A percentile compares a stretch with the other conserved stretches of the same genome.
These are phyloP conservation scores for Colletotrichum spaethianum DNA, from an alignment of 2,329 filamentous ascomycete genomes.

Conservation along the genomic window DNA sequence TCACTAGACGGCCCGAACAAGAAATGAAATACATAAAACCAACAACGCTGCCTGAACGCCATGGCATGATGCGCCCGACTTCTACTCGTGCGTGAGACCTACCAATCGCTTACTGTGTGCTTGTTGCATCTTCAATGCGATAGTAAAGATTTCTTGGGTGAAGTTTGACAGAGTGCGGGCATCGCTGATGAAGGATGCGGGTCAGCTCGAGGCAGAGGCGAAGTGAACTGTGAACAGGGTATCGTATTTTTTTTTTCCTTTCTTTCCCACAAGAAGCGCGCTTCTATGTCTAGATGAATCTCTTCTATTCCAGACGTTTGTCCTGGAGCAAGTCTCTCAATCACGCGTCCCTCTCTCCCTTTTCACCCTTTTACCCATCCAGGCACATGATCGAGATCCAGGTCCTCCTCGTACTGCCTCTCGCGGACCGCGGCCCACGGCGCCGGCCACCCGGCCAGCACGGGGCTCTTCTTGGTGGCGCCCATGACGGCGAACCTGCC, in stretches of 20 bases:
- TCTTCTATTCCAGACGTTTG: neutral
- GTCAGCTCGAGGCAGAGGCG: neutral
- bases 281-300: neutral
- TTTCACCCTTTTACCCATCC: conserved; percentile 77
- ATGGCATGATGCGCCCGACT: neutral
- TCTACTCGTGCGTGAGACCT: too few species aligned
- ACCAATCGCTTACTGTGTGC: neutral
- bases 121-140: neutral
- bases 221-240: conserved; percentile 23
- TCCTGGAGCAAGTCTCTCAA: neutral
- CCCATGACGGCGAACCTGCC: conserved; percentile 87
- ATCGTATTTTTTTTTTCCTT: conserved; percentile 23
- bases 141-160: neutral
- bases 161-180: neutral
- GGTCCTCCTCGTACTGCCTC: conserved; percentile 70
- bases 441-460: conserved; percentile 81
- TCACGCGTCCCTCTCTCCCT: neutral
- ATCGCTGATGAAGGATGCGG: neutral
- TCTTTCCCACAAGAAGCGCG: neutral
- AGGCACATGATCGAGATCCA: conserved; percentile 76
- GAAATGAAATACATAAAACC: conserved; percentile 20
- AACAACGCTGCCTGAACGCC: neutral
- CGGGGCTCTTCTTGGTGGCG: conserved; percentile 73
- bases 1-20: neutral
- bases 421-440: conserved; percentile 78